Evolutionary conservation across 2,329 filamentous ascomycete species (phyloP), one percentile per base, ranked within the genome.

Genomic region (Sporothrix brasiliensis): DNA sequence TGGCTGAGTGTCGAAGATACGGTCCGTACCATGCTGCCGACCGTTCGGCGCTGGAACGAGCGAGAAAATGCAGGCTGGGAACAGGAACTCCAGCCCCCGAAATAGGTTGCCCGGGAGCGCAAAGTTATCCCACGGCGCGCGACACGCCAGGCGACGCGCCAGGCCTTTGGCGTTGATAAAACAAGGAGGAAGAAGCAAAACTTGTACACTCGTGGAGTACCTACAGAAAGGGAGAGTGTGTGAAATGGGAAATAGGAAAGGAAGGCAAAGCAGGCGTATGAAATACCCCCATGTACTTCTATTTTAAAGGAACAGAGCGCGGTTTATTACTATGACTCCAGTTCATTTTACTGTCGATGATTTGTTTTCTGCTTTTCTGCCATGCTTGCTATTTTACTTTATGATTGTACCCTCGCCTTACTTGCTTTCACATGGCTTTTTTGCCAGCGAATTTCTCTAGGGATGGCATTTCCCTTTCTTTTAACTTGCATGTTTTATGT

Each of bases 1-100:
- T 84, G 83, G 83, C 80, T 80, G 10, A 78, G 78, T 3, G 77
- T 84, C 11, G 82, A 85, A 70, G 83, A 85, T 16, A 78, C 81
- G 7, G 80, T 81, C 14, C 75, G 77, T 9, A 76, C 77, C 5
- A 78, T 79, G 14, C 73, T 86, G 69, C 77, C 76, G 7, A 76
- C 84, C 4, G 76, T 86, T 73, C 78, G 77, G 2, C 76, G 78
- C 30, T 86, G 83, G 81, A 82, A 81, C 58, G 78, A 79, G 10
- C 79, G 81, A 3, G 82, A 85, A 71, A 76, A 76, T 5, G 79
- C 85, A n/a, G 77, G 79, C 21, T 86, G 84, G 84, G 72, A 73
- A 30, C 73, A 73, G 50, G 73, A 74, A 41, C 63, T 75, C 2
- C 67, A 74, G 56, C 58, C 72, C 5, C 74, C 72, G 39, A 44